Evolutionary conservation across 1,284 basidiomycete genomes (phyloP).

Genomic region (Apiotrichum montevideense): DNA sequence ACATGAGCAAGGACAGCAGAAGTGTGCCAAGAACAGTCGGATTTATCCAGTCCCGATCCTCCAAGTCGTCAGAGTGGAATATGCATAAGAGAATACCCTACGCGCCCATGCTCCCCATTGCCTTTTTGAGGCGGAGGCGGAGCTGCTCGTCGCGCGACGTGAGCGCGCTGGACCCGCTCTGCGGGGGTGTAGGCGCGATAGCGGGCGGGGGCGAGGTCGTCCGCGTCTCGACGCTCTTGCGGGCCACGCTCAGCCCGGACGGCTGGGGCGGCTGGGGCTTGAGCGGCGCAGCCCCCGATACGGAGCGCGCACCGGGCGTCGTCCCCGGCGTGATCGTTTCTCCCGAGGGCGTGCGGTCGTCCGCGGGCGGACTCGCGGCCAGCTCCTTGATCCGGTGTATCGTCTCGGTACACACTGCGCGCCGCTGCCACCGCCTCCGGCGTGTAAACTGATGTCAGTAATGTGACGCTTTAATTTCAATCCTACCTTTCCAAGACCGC

Average conservation of each 20-base stretch:
- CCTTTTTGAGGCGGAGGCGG: slow-evolving; percentile 43
- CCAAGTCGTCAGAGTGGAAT: too few species aligned
- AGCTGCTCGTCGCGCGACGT: slow-evolving; percentile 36
- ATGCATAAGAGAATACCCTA: slow-evolving; percentile 6
- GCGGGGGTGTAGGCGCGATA: not conserved
- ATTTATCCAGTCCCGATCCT: too few species aligned
- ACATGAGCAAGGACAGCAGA: too few species aligned
- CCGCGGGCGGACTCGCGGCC: too few species aligned
- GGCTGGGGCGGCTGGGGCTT: not conserved
- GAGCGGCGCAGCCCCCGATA: not conserved
- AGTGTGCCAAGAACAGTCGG: too few species aligned
- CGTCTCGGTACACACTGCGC: slow-evolving; percentile 68
- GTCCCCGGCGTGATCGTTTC: not conserved
- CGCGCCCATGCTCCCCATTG: slow-evolving; percentile 44
- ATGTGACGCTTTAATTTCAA: too few species aligned
- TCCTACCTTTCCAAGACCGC: slow-evolving; percentile 71
- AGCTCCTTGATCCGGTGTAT: slow-evolving; percentile 50
- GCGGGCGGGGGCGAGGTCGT: slow-evolving; percentile 1
- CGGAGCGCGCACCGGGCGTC: not conserved
- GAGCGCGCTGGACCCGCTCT: not conserved
- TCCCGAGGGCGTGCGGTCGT: not conserved
- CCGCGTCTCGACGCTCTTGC: not conserved
- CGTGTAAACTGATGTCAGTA: slow-evolving; percentile 62
- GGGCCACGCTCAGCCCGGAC: not conserved
- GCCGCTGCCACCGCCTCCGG: slow-evolving; percentile 72